phyloP scores from a whole-genome alignment of 352 stramenopile species.

The Phytophthora gonapodyides region DNA sequence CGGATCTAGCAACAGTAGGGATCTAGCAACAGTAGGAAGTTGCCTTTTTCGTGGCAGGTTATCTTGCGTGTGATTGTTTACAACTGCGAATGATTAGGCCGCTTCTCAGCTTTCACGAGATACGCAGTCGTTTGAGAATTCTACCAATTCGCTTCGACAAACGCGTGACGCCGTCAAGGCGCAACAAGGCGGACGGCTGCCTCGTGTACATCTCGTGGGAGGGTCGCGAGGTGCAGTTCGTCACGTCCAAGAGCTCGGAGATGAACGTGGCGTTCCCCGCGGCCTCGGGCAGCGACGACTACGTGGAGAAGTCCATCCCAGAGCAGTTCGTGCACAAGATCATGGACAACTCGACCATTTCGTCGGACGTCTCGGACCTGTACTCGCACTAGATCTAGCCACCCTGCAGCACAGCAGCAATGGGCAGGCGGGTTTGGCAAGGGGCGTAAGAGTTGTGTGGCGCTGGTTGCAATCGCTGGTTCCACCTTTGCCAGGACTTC shows the following conservation, averaged over 20 bases:
- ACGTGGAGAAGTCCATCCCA: constrained; percentile 96
- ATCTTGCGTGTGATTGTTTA: too few species aligned
- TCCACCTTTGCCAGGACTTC: too few species aligned
- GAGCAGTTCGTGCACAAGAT: constrained; percentile 98
- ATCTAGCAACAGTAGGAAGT: too few species aligned
- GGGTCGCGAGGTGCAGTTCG: constrained; percentile 87
- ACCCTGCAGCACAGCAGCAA: neutral
- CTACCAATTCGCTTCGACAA: neutral
- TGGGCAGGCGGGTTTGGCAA: neutral
- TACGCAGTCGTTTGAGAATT: too few species aligned
- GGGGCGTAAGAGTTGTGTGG: neutral
- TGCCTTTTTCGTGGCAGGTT: too few species aligned
- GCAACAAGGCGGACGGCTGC: constrained; percentile 98
- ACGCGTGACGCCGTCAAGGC: constrained; percentile 71
- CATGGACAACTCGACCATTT: constrained; percentile 78
- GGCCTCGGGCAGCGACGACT: constrained; percentile 79
- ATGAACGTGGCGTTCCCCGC: constrained; percentile 97
- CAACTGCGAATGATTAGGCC: neutral
- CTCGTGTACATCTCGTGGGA: constrained; percentile 96
- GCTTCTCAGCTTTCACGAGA: too few species aligned
- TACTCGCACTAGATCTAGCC: constrained; percentile 80
- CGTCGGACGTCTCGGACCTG: constrained; percentile 95
- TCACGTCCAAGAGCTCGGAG: constrained; percentile 97
- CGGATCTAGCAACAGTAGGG: too few species aligned
- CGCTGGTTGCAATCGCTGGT: too few species aligned